Conservation (phyloP, 23 red algal species). For the Gracilaria gracilis region DNA sequence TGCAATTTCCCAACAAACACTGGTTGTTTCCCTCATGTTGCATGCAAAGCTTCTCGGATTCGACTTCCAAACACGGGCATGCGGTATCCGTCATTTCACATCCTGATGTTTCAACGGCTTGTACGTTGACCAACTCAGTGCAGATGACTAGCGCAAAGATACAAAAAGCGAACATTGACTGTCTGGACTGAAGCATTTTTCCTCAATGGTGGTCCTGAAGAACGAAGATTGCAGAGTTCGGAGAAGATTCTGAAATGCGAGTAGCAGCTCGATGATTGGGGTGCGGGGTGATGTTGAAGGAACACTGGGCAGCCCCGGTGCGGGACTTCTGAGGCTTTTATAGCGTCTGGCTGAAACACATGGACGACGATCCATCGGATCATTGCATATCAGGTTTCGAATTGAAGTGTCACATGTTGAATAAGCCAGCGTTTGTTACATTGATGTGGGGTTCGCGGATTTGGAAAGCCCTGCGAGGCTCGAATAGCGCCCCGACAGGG, state of each 20-base stretch:
- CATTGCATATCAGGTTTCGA: background rate
- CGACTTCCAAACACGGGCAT: background rate
- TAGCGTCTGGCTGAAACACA: background rate
- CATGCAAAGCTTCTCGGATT: background rate
- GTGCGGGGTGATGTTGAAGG: background rate
- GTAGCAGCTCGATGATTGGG: background rate
- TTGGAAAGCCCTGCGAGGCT: background rate
- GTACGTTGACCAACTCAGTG: background rate
- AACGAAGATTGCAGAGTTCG: background rate
- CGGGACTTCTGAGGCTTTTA: background rate
- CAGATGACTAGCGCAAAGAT: background rate
- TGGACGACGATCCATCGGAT: background rate
- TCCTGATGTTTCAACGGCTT: background rate
- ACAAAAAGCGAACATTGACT: background rate
- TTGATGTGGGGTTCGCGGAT: background rate
- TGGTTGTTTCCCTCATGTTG: background rate
- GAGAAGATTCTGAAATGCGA: background rate
- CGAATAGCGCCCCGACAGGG: background rate
- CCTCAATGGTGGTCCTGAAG: background rate
- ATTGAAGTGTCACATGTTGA: background rate
- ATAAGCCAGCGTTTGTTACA: background rate
- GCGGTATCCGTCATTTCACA: background rate
- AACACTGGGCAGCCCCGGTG: background rate
- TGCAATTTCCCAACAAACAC: background rate
- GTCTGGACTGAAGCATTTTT: background rate